phyloP scores from a whole-genome alignment of 495 filamentous ascomycete species.

The Podospora appendiculata region DNA sequence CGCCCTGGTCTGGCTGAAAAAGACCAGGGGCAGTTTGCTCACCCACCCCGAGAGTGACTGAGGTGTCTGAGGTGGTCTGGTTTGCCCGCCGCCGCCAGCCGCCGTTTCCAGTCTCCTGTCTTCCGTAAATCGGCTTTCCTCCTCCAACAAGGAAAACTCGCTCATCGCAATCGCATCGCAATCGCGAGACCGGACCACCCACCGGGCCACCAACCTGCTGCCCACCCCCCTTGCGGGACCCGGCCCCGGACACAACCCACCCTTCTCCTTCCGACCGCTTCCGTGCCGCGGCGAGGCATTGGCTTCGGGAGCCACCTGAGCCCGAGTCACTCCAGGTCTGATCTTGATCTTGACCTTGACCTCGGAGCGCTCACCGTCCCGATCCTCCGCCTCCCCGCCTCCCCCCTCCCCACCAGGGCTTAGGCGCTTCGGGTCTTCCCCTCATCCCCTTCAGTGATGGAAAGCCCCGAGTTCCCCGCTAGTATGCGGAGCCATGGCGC shows the following conservation, averaged over 20 bases:
- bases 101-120: background rate
- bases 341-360: too few species aligned
- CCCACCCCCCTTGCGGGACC: conserved; percentile 2
- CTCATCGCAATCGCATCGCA: conserved; percentile 18
- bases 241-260: conserved; percentile 17
- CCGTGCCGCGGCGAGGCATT: conserved; percentile 18
- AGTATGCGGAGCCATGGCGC: conserved; percentile 34
- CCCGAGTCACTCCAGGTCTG: background rate
- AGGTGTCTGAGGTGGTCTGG: too few species aligned
- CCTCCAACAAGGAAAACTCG: conserved; percentile 14
- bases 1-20: too few species aligned
- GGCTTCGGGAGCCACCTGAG: conserved; percentile 11
- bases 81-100: too few species aligned
- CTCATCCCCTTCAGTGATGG: conserved; percentile 12
- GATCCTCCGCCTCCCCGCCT: background rate
- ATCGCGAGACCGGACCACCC: conserved; percentile 30
- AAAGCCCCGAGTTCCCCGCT: conserved; percentile 26
- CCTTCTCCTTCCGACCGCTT: conserved; percentile 17
- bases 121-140: conserved; percentile 26
- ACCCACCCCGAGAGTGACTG: too few species aligned
- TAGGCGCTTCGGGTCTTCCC: background rate
- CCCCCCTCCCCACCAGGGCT: background rate
- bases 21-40: too few species aligned
- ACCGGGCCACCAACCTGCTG: background rate
- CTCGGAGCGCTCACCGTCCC: background rate